Base-by-base conservation (phyloP, 1,284 basidiomycete genomes). In the Cutaneotrichosporon sp. region DNA sequence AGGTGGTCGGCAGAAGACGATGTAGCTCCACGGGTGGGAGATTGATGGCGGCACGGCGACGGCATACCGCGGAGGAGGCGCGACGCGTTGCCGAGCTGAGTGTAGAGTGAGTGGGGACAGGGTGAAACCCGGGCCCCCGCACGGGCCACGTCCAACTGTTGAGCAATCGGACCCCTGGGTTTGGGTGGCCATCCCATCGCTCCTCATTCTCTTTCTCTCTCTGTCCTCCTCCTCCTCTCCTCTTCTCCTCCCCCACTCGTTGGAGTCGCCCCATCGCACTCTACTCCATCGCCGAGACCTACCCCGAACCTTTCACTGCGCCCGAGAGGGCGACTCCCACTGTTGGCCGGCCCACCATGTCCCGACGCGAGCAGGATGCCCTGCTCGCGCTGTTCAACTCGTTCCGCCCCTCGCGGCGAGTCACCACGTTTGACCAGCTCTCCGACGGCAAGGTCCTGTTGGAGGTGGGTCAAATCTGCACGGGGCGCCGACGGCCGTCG, bases 381-480 rank as follows among this genome's bases (percentile, higher is more conserved):
- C 64, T 79, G 45, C 60, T 77, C 57, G 75, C 75, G 27, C 76
- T 72, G 54, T 63, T 79, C 68, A 76, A 77, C 64, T 68, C 71
- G 13, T 76, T 77, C 67, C 66, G 68, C 52, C 70, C 72, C 20
- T 65, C 69, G 2, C 67, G 64, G 51, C 68, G 64, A 3, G 64
- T 77, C 31, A 70, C 68, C 4, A 34, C 72, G 33, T 77, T 79
- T 63, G 73, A 72, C 9, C 68, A 74, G 56, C 63, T 79, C 20
- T 60, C 71, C 42, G 77, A 79, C 63, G 77, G 75, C 18, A 70
- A 72, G 59, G 72, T 68, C n/a, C 64, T 79, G 16, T 67, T 75
- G 67, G 75, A 79, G 68, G 73, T 79, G 58, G 56, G 74, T 65
- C 2, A 18, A 18, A 11, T 7, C 8, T 13, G 42, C 33, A 27